phyloP scores from a whole-genome alignment of 306 rosid genomes.

The Quercus berberidifolia region DNA sequence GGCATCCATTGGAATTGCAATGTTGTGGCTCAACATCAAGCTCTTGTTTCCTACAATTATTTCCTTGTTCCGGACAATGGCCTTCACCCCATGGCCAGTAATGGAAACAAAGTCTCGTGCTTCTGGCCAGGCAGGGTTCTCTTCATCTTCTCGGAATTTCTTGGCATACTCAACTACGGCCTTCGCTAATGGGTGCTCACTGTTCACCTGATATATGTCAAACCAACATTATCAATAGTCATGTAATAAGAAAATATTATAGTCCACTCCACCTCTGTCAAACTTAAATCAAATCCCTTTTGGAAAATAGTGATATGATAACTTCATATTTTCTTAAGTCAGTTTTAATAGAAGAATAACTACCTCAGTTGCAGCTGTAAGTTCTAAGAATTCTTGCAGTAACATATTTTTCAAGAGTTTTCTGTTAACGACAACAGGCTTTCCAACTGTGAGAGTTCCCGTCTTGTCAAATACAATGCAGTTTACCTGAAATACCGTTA shows the following conservation, averaged over 20 bases:
- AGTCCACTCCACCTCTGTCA: neutral
- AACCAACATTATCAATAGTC: neutral
- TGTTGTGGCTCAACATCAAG: constrained; percentile 50
- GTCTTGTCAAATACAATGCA: constrained; percentile 93
- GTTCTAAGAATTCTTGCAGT: constrained; percentile 46
- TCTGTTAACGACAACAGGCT: constrained; percentile 67
- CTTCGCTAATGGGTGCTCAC: constrained; percentile 86
- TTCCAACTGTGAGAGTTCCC: constrained; percentile 85
- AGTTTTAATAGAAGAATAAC: neutral
- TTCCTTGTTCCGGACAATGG: constrained; percentile 45
- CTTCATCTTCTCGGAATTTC: constrained; percentile 44
- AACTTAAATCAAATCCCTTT: neutral
- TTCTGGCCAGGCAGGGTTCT: constrained; percentile 57
- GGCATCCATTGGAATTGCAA: constrained; percentile 47
- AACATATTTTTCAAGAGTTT: constrained; percentile 33
- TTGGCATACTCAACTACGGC: constrained; percentile 74
- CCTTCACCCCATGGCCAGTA: constrained; percentile 81
- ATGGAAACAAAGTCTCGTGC: constrained; percentile 58
- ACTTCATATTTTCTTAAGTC: neutral
- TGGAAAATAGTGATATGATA: neutral
- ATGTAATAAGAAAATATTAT: too few relatives aligned
- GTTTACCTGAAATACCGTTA: constrained; percentile 45
- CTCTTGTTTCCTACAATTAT: constrained; percentile 73
- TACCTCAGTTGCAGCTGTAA: constrained; percentile 81
- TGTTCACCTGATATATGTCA: constrained; percentile 58